Percentiles rank a stretch among this genome's conserved stretches.
Conservation (phyloP, 2,329 filamentous ascomycete genomes). For the Chaetothyriales sp. region DNA sequence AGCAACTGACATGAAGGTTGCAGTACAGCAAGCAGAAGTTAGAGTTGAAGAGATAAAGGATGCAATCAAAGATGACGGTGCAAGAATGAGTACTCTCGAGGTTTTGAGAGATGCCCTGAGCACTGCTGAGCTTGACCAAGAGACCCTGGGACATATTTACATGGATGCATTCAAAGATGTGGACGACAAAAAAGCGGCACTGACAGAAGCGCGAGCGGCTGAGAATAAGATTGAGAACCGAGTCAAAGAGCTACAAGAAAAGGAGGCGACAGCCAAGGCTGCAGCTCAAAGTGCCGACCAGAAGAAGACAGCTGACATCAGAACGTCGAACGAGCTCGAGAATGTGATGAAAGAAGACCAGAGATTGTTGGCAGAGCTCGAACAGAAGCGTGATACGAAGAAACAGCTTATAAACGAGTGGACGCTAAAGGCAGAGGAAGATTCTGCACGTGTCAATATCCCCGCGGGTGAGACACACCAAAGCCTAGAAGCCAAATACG, state of each 20-base stretch:
- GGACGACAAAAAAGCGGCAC: conserved; percentile 28
- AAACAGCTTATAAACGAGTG: neutral
- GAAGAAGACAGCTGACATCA: neutral
- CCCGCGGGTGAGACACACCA: conserved; percentile 49
- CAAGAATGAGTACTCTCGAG: conserved; percentile 53
- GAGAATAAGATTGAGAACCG: conserved; percentile 23
- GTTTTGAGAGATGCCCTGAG: conserved; percentile 45
- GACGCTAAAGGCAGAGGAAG: conserved; percentile 14
- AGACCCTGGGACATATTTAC: conserved; percentile 31
- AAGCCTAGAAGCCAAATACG: conserved; percentile 35
- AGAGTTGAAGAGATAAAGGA: conserved; percentile 53
- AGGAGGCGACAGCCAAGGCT: conserved; percentile 1
- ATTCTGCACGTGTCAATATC: conserved; percentile 48
- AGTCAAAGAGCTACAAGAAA: conserved; percentile 27
- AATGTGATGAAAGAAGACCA: neutral
- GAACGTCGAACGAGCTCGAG: conserved; percentile 6
- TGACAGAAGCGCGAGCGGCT: conserved; percentile 28
- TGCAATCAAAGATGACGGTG: conserved; percentile 42
- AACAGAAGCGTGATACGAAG: neutral
- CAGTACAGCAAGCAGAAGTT: conserved; percentile 48
- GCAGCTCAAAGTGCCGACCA: conserved; percentile 9
- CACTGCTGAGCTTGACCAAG: conserved; percentile 39
- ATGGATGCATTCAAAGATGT: conserved; percentile 36
- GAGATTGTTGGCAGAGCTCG: neutral
- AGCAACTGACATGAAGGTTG: conserved; percentile 38